These are phyloP conservation scores for Gracilariopsis chorda DNA, from an alignment of 23 red algal species.

Conservation along the genomic window DNA sequence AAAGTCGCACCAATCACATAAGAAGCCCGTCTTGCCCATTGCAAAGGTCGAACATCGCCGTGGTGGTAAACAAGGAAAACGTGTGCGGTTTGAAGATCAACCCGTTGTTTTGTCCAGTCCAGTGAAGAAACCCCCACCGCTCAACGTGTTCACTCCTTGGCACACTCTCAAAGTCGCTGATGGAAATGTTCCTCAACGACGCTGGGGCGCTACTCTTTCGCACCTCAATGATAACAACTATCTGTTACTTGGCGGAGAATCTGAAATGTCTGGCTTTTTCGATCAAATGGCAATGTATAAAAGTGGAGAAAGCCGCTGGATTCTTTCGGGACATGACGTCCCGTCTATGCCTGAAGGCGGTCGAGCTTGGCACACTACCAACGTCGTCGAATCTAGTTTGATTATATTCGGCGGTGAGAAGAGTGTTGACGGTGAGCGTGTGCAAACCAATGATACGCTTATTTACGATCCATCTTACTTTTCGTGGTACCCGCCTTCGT, in stretches of 20 bases:
- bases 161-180: background rate
- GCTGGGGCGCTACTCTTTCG: constrained; percentile 51
- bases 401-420: constrained; percentile 54
- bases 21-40: background rate
- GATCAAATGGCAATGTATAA: background rate
- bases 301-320: background rate
- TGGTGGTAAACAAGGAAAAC: constrained; percentile 16
- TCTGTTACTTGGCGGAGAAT: constrained; percentile 41
- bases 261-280: constrained; percentile 23
- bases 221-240: background rate
- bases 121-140: background rate
- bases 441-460: constrained; percentile 3
- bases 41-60: constrained; percentile 4
- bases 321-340: constrained; percentile 10
- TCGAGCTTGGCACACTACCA: constrained; percentile 51
- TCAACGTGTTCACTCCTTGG: constrained; percentile 20
- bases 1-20: background rate
- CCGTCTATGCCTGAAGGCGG: constrained; percentile 28
- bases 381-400: constrained; percentile 1
- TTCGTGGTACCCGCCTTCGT: constrained; percentile 26
- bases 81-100: constrained; percentile 3
- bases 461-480: constrained; percentile 23
- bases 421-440: constrained; percentile 26
- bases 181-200: background rate
- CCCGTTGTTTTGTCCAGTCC: background rate